Conservation (phyloP, 2,329 filamentous ascomycete species). For the Claviceps sp. region DNA sequence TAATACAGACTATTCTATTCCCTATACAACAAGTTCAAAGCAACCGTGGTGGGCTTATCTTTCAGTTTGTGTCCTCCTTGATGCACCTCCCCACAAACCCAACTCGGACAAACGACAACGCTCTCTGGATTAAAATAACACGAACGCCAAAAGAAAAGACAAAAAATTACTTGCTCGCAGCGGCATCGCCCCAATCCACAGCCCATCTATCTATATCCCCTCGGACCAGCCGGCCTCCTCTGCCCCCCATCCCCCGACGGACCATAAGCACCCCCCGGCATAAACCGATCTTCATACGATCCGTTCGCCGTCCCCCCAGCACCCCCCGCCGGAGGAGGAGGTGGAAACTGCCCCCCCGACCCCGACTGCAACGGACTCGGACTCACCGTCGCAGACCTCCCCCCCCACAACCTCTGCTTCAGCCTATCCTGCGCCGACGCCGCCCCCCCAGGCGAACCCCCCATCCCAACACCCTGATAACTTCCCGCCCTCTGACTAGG, state of each 20-base stretch:
- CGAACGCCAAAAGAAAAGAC: too few species aligned
- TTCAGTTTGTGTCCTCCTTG: too few species aligned
- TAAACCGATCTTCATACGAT: conserved; percentile 33
- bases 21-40: too few species aligned
- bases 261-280: conserved; percentile 30
- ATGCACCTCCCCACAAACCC: too few species aligned
- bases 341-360: conserved; percentile 32
- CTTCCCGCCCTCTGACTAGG: conserved; percentile 63
- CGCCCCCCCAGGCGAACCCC: conserved; percentile 13
- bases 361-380: conserved; percentile 32
- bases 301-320: conserved; percentile 5
- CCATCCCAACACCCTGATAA: conserved; percentile 42
- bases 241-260: conserved; percentile 17
- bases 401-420: conserved; percentile 64
- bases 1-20: too few species aligned
- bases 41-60: too few species aligned
- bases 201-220: conserved; percentile 18
- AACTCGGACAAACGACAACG: not conserved
- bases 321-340: conserved; percentile 18
- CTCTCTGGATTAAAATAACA: not conserved
- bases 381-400: conserved; percentile 28
- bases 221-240: conserved; percentile 30
- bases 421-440: conserved; percentile 67
- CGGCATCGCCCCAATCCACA: not conserved
- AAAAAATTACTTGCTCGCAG: too few species aligned